Evolutionary conservation across 495 filamentous ascomycete genomes (phyloP).

Genomic region (Cercophora sp.): DNA sequence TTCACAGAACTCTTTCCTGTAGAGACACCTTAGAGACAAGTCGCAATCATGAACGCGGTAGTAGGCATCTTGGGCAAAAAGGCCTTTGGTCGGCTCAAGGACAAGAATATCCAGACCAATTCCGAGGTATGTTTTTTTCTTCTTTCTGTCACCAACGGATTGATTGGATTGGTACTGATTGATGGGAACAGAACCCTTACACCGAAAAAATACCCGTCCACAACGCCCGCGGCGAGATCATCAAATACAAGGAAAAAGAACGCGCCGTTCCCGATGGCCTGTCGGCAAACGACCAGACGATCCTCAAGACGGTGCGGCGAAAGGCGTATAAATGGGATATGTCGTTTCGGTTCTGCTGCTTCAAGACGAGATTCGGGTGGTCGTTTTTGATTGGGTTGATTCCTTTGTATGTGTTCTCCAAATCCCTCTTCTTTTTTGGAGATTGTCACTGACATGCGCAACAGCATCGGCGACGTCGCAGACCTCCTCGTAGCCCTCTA

Average conservation of each 20-base stretch:
- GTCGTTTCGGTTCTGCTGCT: conserved; percentile 63
- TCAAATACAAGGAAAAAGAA: conserved; percentile 61
- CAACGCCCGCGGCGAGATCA: conserved; percentile 52
- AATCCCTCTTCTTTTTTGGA: not conserved
- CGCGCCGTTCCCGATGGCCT: conserved; percentile 69
- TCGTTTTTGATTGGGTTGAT: conserved; percentile 74
- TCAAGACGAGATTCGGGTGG: conserved; percentile 78
- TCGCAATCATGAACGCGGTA: conserved; percentile 19
- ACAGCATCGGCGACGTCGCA: conserved; percentile 68
- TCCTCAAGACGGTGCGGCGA: conserved; percentile 75
- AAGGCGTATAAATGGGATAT: conserved; percentile 80
- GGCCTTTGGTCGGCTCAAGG: conserved; percentile 60
- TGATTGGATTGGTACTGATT: too few species aligned
- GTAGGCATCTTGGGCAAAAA: conserved; percentile 57
- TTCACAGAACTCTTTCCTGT: too few species aligned
- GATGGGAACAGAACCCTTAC: conserved; percentile 72
- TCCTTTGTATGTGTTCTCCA: conserved; percentile 63
- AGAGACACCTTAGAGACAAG: too few species aligned
- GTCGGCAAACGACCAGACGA: conserved; percentile 70
- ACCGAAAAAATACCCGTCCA: conserved; percentile 68
- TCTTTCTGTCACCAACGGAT: too few species aligned
- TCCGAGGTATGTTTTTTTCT: conserved; percentile 58
- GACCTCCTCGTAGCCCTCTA: conserved; percentile 67
- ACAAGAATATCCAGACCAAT: conserved; percentile 69
- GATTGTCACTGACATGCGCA: not conserved